Evolutionary conservation across 345 rosid genomes (phyloP), one percentile per base, ranked within the genome.

Genomic region (Schrenkiella parvula): DNA sequence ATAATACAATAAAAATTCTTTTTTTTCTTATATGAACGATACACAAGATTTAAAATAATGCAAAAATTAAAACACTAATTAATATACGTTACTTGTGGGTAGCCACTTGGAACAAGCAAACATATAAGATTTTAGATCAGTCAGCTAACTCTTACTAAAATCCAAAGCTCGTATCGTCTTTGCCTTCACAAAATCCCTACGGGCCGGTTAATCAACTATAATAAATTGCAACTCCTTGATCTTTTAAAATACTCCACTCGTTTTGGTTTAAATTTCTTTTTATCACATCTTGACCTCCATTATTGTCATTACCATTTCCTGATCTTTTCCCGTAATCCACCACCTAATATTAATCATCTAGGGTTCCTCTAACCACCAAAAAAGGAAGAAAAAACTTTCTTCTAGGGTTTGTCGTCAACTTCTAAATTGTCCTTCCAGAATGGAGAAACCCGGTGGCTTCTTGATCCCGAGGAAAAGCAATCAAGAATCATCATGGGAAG

Each of bases 401-500:
- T 68, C 71, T 76, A 76, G 80, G 80, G 80, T 64, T 76, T 69
- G 14, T 3, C 18, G 15, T 68, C 50, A 68, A 28, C 62, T 47
- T 54, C 56, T 42, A 9, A 54, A 47, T 39, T 63, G 10, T 23
- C 41, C 29, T 53, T 65, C 66, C 28, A 48, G 28, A 58, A 78
- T 56, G 66, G 68, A 72, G 65, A 76, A 71, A 28, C 14, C 43
- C 0, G 34, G 15, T 73, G 71, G 68, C 56, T 21, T 64, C 7
- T 21, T 35, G 43, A 74, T 59, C 66, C 55, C 70, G 23, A 47
- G 35, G 64, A 66, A 41, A 62, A 68, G 69, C 57, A 51, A 52
- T 28, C 63, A 70, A 63, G 75, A 54, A n/a, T 54, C 80, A 47
- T 93, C 98, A 1, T 92, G 95, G 96, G 95, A 92, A 83, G 98